Conservation (phyloP, 2,329 filamentous ascomycete species). For the Penicillium occitanis region DNA sequence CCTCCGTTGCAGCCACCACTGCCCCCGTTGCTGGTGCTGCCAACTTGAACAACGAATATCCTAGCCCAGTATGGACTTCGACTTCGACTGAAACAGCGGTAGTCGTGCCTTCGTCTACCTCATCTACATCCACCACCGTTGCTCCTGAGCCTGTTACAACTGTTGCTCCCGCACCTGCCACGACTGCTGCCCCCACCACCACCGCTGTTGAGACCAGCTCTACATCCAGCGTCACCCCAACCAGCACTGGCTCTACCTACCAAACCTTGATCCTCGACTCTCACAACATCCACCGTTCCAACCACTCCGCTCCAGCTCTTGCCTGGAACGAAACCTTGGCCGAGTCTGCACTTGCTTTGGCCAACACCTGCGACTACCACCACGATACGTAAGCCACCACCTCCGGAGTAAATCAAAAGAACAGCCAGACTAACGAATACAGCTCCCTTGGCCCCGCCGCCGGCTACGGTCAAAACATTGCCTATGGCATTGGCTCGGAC, state of each 20-base stretch:
- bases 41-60: slow-evolving; percentile 9
- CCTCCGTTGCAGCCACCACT: slow-evolving; percentile 2
- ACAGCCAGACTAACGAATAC: neutral
- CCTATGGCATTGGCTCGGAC: slow-evolving; percentile 59
- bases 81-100: slow-evolving; percentile 8
- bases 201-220: slow-evolving; percentile 4
- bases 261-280: slow-evolving; percentile 55
- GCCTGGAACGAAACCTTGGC: slow-evolving; percentile 66
- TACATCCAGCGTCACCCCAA: slow-evolving; percentile 33
- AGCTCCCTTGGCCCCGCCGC: slow-evolving; percentile 19
- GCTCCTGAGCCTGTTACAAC: slow-evolving; percentile 5
- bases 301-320: slow-evolving; percentile 70
- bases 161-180: slow-evolving; percentile 1
- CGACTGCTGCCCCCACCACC: neutral
- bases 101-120: slow-evolving; percentile 9
- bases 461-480: slow-evolving; percentile 78
- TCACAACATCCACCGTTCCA: slow-evolving; percentile 84
- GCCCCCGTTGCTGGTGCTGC: neutral
- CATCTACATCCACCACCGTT: neutral
- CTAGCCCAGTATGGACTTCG: slow-evolving; percentile 6
- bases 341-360: slow-evolving; percentile 62
- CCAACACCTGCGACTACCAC: slow-evolving; percentile 66
- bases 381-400: slow-evolving; percentile 69
- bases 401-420: slow-evolving; percentile 9
- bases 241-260: slow-evolving; percentile 31